These are phyloP conservation scores for Albifimbria verrucaria DNA, from an alignment of 2,329 filamentous ascomycete species.

Conservation along the genomic window DNA sequence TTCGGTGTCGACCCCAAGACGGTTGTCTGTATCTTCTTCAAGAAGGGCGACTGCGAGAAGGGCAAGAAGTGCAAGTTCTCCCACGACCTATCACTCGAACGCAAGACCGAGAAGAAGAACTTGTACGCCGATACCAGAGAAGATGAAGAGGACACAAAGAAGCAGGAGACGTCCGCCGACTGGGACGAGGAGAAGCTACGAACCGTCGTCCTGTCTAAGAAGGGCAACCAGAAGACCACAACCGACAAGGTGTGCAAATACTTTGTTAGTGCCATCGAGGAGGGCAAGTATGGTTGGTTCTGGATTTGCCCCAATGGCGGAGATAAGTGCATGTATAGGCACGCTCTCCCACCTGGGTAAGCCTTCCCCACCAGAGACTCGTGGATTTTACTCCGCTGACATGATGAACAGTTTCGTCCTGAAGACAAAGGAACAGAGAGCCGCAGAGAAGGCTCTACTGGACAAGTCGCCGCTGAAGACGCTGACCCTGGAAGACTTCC, in stretches of 20 bases:
- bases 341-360: conserved; percentile 90
- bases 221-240: conserved; percentile 91
- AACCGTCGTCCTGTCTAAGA: conserved; percentile 89
- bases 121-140: conserved; percentile 82
- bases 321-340: conserved; percentile 98
- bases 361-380: conserved; percentile 29
- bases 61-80: conserved; percentile 97
- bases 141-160: conserved; percentile 70
- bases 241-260: conserved; percentile 99
- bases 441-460: conserved; percentile 90
- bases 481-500: conserved; percentile 92
- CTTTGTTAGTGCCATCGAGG: conserved; percentile 96
- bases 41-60: conserved; percentile 97
- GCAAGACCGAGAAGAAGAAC: conserved; percentile 89
- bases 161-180: conserved; percentile 87
- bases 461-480: conserved; percentile 96
- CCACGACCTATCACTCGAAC: conserved; percentile 83
- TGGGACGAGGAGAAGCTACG: conserved; percentile 98
- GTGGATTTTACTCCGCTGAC: conserved; percentile 18
- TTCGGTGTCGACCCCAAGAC: conserved; percentile 99
- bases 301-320: conserved; percentile 96
- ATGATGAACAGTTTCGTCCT: conserved; percentile 70
- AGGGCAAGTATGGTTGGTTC: conserved; percentile 99
- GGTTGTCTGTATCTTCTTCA: conserved; percentile 92
- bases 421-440: conserved; percentile 96